Base-by-base conservation (phyloP, 139 green algal genomes). In the Gonium pectorale region DNA sequence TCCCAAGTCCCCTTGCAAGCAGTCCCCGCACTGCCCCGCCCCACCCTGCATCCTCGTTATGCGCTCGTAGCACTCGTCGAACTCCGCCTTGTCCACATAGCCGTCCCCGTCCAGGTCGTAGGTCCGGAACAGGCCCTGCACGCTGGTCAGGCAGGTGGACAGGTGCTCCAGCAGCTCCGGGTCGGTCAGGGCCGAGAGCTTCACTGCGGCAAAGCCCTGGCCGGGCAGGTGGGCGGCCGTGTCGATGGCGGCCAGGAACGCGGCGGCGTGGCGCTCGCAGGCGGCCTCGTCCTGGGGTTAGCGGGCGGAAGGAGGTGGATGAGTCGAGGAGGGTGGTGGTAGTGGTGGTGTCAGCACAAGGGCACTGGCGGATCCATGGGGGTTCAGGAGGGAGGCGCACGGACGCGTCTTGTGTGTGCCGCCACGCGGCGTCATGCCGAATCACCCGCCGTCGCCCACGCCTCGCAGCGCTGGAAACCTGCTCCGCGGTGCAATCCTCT, bases 201-300 rank as follows among this genome's bases (percentile, higher is more conserved):
- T 96, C 87, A 98, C 94, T 17, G 95, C 95, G n/a, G 95, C 93
- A 92, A 97, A 98, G 27, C 93, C 93, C 40, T 94, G 88, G 1
- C 90, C 89, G 29, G 91, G 89, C 31, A 93, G 74, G 7, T 68
- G 86, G 51, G 77, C 86, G 9, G 92, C 94, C 0, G 95, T 93
- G 26, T 94, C 83, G 54, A 98, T 95, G 38, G 92, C 91, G 37
- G 88, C 85, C 72, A 94, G 56, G 83, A 92, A 92, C 19, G 80
- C 78, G 31, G 22, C 9, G 5, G 62, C 38, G 79, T 84, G 51
- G 24, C 44, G 33, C 44, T 84, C 78, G 31, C 78, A 74, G 11
- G 9, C 24, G 38, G 56, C 62, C 1, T 75, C 29, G 29, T 44
- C 19, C 77, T 83, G 60, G 3, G 37, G 26, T n/a, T n/a, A n/a